Percentiles rank a stretch among this genome's conserved stretches.
Conservation (phyloP, 805 yeast species). For the Sugiyamaella valdiviana region DNA sequence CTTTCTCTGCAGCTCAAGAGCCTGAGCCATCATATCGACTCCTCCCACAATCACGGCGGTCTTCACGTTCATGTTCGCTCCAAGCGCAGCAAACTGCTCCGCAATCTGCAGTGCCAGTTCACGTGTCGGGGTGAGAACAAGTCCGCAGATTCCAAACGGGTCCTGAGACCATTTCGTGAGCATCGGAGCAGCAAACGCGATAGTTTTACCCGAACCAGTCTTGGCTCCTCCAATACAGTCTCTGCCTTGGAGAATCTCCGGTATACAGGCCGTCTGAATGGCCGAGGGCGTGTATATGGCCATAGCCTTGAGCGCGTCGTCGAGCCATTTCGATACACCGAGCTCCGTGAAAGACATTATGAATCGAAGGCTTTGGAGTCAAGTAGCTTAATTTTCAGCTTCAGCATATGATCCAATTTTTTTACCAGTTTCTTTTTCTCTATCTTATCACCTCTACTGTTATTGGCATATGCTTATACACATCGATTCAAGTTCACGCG, state of each 20-base stretch:
- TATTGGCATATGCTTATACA: neutral
- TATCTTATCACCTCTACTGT: neutral
- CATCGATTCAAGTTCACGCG: neutral
- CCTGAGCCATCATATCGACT: conserved; percentile 85
- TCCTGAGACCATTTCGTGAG: conserved; percentile 90
- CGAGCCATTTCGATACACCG: conserved; percentile 83
- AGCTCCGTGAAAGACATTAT: conserved; percentile 45
- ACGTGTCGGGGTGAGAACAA: conserved; percentile 80
- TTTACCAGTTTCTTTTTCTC: neutral
- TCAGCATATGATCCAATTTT: neutral
- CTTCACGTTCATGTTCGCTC: conserved; percentile 79
- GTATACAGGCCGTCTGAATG: conserved; percentile 85
- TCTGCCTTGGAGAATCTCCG: conserved; percentile 64
- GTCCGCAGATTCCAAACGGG: conserved; percentile 87
- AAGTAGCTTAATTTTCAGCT: neutral
- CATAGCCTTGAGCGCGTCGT: conserved; percentile 75
- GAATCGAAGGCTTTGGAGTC: neutral
- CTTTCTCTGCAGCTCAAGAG: conserved; percentile 66
- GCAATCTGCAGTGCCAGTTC: conserved; percentile 96
- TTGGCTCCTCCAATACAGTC: conserved; percentile 98
- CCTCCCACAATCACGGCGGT: conserved; percentile 91
- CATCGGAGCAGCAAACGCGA: conserved; percentile 98
- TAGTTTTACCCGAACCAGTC: conserved; percentile 96
- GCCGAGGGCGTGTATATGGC: conserved; percentile 75
- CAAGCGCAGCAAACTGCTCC: conserved; percentile 90